phyloP scores from a whole-genome alignment of 78 protist genomes.

The Creolimax fragrantissima region DNA sequence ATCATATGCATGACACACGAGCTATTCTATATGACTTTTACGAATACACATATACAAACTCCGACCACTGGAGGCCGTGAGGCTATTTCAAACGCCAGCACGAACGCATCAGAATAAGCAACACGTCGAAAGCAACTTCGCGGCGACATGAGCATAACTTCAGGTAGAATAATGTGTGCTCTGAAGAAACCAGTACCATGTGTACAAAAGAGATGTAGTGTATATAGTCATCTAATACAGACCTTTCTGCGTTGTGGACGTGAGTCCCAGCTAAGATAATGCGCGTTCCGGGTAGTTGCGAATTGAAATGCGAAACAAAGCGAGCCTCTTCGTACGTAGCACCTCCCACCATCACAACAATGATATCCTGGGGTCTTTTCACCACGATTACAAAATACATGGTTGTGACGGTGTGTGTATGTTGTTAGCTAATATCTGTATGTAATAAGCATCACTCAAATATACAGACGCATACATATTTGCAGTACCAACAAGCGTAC shows the following conservation, averaged over 20 bases:
- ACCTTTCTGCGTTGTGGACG: constrained; percentile 42
- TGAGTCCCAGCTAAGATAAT: constrained; percentile 68
- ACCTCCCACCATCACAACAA: constrained; percentile 82
- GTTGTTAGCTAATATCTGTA: neutral
- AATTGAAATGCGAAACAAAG: constrained; percentile 48
- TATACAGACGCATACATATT: neutral
- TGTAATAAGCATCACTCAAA: neutral
- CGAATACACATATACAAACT: no score
- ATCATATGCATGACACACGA: no score
- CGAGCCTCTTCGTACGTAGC: constrained; percentile 85
- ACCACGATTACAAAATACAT: neutral
- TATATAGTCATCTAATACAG: no score
- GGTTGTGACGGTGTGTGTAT: neutral
- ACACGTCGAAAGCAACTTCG: no score
- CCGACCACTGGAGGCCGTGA: no score
- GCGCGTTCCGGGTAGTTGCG: constrained; percentile 7
- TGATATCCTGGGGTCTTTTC: constrained; percentile 57
- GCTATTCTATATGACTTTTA: no score
- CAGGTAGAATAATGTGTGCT: no score
- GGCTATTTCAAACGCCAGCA: no score
- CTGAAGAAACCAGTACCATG: no score
- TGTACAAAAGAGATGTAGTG: no score
- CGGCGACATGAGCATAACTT: no score
- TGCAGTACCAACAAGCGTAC: neutral
- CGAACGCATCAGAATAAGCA: no score